phyloP scores from a whole-genome alignment of 2,329 filamentous ascomycete species.

The Pestalotiopsis sp. region DNA sequence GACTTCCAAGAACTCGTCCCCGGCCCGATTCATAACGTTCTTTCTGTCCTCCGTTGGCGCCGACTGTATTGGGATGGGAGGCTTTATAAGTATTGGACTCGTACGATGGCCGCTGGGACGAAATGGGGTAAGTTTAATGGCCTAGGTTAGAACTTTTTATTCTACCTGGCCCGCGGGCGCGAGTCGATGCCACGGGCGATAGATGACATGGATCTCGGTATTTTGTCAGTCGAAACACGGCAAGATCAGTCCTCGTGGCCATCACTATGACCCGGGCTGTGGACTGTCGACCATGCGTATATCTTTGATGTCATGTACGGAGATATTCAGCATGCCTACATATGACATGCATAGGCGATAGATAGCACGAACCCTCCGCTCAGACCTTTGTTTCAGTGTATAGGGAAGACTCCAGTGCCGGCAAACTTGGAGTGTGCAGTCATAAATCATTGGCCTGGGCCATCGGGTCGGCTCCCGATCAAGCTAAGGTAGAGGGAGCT shows the following conservation, averaged over 20 bases:
- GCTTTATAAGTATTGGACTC: not conserved
- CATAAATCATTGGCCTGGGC: not conserved
- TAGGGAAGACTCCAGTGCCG: not conserved
- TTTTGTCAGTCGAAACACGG: not conserved
- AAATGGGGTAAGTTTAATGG: not conserved
- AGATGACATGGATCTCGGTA: not conserved
- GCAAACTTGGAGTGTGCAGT: not conserved
- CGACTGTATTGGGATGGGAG: not conserved
- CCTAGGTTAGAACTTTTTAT: not conserved
- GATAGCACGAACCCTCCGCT: not conserved
- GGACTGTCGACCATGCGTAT: not conserved
- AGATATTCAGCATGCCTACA: not conserved
- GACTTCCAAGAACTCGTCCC: not conserved
- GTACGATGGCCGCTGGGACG: not conserved
- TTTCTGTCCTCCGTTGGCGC: not conserved
- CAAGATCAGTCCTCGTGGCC: not conserved
- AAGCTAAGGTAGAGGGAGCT: not conserved
- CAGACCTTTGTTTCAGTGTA: not conserved
- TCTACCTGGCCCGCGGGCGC: not conserved
- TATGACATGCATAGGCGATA: not conserved
- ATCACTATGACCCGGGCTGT: not conserved
- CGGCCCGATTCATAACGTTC: not conserved
- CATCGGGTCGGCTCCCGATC: not conserved
- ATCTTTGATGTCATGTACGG: not conserved
- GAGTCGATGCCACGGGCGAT: not conserved